Conservation (phyloP, 129 eudicot genomes). For the Apium graveolens region DNA sequence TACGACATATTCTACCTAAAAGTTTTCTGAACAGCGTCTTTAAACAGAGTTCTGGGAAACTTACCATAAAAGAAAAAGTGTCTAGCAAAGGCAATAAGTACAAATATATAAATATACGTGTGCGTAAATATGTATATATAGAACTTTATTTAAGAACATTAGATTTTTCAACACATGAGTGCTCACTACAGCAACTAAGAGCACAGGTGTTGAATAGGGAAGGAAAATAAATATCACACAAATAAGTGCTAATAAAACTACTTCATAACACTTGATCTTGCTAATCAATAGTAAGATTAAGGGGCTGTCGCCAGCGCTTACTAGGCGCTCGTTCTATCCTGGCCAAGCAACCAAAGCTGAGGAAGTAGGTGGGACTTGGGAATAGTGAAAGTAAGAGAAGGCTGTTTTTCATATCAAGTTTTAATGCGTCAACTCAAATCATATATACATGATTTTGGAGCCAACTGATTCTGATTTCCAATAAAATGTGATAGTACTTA, state of each 20-base stretch:
- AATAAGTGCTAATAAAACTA: neutral
- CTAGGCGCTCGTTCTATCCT: too few species aligned
- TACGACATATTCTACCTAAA: too few species aligned
- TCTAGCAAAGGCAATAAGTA: neutral
- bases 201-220: neutral
- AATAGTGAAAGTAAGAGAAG: neutral
- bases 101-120: too few species aligned
- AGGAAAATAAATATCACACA: neutral
- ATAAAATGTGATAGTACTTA: neutral
- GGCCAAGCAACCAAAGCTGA: too few species aligned
- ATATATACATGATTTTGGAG: neutral
- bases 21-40: neutral
- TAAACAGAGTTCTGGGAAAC: neutral
- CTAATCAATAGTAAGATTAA: neutral
- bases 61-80: neutral
- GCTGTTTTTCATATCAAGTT: neutral
- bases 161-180: neutral
- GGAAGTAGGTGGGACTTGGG: too few species aligned
- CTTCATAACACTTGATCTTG: neutral
- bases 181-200: neutral
- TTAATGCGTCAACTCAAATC: neutral
- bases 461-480: neutral
- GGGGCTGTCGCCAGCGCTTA: neutral
- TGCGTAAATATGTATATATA: too few species aligned
- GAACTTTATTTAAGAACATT: neutral